These are phyloP conservation scores for Plasmopara muralis DNA, from an alignment of 352 stramenopile genomes.

Conservation along the genomic window DNA sequence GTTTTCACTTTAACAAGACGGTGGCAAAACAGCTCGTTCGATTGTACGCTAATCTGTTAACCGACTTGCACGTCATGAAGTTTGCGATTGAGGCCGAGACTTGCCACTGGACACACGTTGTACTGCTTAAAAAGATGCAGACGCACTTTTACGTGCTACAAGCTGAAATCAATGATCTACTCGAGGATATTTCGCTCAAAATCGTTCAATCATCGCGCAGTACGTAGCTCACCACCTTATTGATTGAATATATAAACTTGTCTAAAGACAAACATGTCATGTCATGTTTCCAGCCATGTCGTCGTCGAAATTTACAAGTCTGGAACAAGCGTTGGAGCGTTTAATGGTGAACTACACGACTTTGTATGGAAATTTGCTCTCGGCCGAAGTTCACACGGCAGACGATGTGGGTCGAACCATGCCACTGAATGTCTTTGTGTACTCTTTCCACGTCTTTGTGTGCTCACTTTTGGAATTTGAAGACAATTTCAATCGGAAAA, in stretches of 20 bases:
- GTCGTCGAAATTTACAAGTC: constrained; percentile 36
- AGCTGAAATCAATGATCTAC: constrained; percentile 51
- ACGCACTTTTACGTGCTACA: constrained; percentile 62
- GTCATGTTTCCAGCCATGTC: constrained; percentile 24
- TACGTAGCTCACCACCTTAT: constrained; percentile 7
- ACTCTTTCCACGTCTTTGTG: constrained; percentile 68
- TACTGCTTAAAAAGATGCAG: constrained; percentile 59
- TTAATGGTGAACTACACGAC: constrained; percentile 55
- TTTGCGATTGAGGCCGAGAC: constrained; percentile 66
- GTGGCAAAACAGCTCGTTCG: constrained; percentile 62
- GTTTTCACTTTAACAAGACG: constrained; percentile 67
- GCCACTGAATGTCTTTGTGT: constrained; percentile 74
- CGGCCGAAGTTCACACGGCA: constrained; percentile 32
- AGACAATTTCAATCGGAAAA: constrained; percentile 62
- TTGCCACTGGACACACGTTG: constrained; percentile 49
- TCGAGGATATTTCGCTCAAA: constrained; percentile 55
- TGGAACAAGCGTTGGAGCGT: constrained; percentile 44
- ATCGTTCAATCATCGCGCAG: constrained; percentile 22
- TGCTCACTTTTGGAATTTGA: constrained; percentile 63
- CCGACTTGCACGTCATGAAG: constrained; percentile 63
- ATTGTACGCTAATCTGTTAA: constrained; percentile 47
- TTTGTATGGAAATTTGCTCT: constrained; percentile 44
- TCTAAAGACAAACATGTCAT: constrained; percentile 3
- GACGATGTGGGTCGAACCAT: constrained; percentile 60
- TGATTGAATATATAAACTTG: neutral